Evolutionary conservation across 345 rosid species (phyloP), one percentile per base, ranked within the genome.

Genomic region (Mangifera indica): DNA sequence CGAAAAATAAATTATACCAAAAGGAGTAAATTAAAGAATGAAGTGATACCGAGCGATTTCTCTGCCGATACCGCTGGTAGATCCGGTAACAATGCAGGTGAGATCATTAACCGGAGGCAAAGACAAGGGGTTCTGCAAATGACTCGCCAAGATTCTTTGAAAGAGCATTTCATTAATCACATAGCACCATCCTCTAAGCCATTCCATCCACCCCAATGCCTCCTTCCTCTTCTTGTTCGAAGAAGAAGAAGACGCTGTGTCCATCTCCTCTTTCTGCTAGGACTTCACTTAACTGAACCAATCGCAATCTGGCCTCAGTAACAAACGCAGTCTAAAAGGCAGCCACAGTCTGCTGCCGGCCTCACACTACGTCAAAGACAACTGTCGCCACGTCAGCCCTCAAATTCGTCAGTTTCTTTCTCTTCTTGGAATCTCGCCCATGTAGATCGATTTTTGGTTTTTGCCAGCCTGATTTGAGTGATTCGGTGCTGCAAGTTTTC

Each of bases 1-100:
- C n/a, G 3, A 37, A 37, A 37, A 37, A 6, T 7, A 37, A 37
- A 37, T 37, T 6, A 5, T 37, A 37, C 21, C 21, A 34, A 34
- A 18, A 56, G 0, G 3, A 34, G 13, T 12, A 22, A 21, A 7
- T 10, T 8, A 18, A 18, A 5, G 7, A 24, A 22, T 3, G 6
- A 44, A 6, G 22, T 18, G 5, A n/a, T 61, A 88, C 97, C 96
- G 85, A 70, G 94, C 97, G 22, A 86, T 92, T 83, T 90, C 92
- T 42, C 79, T 84, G 82, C 98, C 99, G 83, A 95, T 95, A 86
- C 97, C 99, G 69, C 97, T 95, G 68, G 99, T 92, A 78, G 96
- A 91, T 66, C 99, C 99, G 51, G 99, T 95, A 70, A 95, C 93
- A 74, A 95, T 79, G 84, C 89, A 91, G 55, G 97, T 89, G 79